A percentile compares a stretch with the other conserved stretches of the same genome.
Conservation (phyloP, 768 basidiomycete genomes). For the Pleurotus sapidus region DNA sequence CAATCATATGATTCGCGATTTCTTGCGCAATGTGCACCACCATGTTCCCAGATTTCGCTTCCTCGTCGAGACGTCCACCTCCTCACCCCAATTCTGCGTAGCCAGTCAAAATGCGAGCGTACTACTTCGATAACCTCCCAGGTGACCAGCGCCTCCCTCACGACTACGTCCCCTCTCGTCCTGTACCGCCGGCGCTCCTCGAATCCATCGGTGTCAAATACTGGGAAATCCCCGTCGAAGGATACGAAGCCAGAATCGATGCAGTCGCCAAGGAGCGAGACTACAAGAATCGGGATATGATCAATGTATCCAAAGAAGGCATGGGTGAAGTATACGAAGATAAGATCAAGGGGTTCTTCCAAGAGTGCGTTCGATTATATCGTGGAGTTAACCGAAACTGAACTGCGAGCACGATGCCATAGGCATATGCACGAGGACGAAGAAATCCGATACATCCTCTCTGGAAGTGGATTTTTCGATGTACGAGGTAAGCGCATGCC, state of each 20-base stretch:
- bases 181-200: constrained; percentile 51
- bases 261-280: constrained; percentile 60
- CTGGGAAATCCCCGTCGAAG: constrained; percentile 65
- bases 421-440: constrained; percentile 97
- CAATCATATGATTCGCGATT: no score
- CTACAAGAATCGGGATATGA: constrained; percentile 83
- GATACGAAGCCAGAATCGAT: constrained; percentile 55
- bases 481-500: constrained; percentile 56
- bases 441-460: constrained; percentile 86
- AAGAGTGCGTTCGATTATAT: constrained; percentile 56
- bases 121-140: constrained; percentile 70
- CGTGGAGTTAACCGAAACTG: background rate
- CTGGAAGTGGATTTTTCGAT: constrained; percentile 92
- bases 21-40: no score
- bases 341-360: constrained; percentile 80
- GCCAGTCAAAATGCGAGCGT: constrained; percentile 59
- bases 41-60: background rate
- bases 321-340: constrained; percentile 83
- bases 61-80: background rate
- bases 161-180: constrained; percentile 58
- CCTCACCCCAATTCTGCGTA: background rate
- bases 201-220: constrained; percentile 58
- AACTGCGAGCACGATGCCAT: background rate
- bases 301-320: constrained; percentile 74
- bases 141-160: constrained; percentile 84